phyloP scores from a whole-genome alignment of 768 basidiomycete species.

The Pleurotus tuber-regium region DNA sequence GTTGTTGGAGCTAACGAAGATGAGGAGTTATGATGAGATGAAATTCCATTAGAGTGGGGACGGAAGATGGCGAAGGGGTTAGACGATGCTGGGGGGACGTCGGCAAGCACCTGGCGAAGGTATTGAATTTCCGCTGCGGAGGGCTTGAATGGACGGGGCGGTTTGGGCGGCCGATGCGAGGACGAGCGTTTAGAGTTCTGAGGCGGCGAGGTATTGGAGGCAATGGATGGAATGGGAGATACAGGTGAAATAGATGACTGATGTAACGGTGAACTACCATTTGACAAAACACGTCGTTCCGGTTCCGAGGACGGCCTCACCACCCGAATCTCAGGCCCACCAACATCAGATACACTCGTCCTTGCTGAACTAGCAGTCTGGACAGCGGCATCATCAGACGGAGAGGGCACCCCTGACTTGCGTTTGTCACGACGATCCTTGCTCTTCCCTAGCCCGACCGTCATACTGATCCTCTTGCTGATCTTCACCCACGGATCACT shows the following conservation, averaged over 20 bases:
- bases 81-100: constrained; percentile 40
- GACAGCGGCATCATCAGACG: neutral
- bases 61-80: constrained; percentile 53
- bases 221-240: neutral
- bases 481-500: constrained; percentile 62
- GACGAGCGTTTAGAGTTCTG: constrained; percentile 1
- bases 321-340: neutral
- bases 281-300: constrained; percentile 13
- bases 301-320: neutral
- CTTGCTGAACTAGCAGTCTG: neutral
- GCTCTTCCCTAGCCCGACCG: constrained; percentile 46
- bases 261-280: neutral
- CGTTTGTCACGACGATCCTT: constrained; percentile 30
- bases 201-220: neutral
- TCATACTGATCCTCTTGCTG: constrained; percentile 59
- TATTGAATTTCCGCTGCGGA: constrained; percentile 60
- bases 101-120: constrained; percentile 65
- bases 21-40: constrained; percentile 22
- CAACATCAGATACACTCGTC: neutral
- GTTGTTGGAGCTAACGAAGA: constrained; percentile 15
- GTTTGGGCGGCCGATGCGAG: constrained; percentile 8
- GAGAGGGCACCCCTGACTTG: neutral
- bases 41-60: constrained; percentile 19
- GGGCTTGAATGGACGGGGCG: constrained; percentile 48
- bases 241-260: neutral